Percentiles rank a stretch among this genome's conserved stretches.
phyloP scores from a whole-genome alignment of 176 grass and related monocot genomes.

The Aechmea fasciata region DNA sequence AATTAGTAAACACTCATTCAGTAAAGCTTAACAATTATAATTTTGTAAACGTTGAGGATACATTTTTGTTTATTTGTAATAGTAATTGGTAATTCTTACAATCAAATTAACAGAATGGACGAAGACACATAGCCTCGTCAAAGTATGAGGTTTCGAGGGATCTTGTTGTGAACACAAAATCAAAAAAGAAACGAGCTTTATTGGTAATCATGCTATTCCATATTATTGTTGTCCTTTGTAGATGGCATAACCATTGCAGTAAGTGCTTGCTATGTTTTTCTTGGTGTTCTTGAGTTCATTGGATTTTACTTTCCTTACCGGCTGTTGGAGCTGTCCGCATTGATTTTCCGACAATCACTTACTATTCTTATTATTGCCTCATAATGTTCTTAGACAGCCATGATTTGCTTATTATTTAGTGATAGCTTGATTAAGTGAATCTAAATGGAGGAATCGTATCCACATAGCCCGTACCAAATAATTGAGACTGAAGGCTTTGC shows the following conservation, averaged over 20 bases:
- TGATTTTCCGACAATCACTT: not conserved
- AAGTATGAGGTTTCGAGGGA: constrained; percentile 93
- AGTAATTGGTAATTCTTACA: not conserved
- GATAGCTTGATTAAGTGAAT: too few relatives aligned
- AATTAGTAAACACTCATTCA: not conserved
- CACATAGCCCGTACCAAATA: too few relatives aligned
- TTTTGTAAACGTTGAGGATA: not conserved
- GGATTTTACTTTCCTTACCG: not conserved
- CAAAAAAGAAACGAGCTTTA: constrained; percentile 94
- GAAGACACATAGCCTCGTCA: constrained; percentile 73
- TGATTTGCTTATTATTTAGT: too few relatives aligned
- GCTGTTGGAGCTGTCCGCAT: not conserved
- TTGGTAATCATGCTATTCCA: constrained; percentile 41
- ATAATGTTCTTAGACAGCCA: too few relatives aligned
- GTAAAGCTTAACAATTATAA: not conserved
- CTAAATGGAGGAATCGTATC: too few relatives aligned
- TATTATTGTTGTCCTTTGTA: not conserved
- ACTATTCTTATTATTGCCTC: too few relatives aligned
- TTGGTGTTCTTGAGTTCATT: not conserved
- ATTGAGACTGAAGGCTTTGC: too few relatives aligned
- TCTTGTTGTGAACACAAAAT: constrained; percentile 97
- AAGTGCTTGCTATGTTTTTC: not conserved
- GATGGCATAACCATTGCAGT: too few relatives aligned
- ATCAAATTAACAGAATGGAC: constrained; percentile 64
- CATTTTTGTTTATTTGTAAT: not conserved